phyloP scores from a whole-genome alignment of 305 asterid genomes.

The Fraxinus sp. region DNA sequence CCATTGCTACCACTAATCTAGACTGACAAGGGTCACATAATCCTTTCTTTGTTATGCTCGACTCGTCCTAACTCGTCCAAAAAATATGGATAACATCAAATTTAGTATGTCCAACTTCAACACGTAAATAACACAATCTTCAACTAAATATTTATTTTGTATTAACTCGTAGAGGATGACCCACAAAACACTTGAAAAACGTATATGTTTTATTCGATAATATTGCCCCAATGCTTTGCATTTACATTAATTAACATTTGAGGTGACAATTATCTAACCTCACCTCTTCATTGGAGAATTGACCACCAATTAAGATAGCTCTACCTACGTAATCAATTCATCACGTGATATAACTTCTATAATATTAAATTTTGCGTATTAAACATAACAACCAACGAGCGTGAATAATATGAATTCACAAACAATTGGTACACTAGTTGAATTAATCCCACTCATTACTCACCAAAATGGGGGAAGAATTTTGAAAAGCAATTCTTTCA shows the following conservation, averaged over 20 bases:
- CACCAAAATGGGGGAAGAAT: too few species aligned
- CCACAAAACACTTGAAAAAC: background rate
- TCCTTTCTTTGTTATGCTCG: background rate
- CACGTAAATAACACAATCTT: background rate
- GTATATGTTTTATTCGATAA: too few species aligned
- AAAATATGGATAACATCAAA: background rate
- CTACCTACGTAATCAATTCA: background rate
- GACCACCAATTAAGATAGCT: background rate
- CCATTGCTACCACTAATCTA: background rate
- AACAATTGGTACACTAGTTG: too few species aligned
- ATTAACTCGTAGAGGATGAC: too few species aligned
- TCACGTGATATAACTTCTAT: background rate
- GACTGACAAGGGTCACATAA: background rate
- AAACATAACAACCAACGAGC: too few species aligned
- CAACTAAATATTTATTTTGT: too few species aligned
- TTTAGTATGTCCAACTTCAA: too few species aligned
- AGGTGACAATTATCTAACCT: background rate
- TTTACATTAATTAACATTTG: background rate
- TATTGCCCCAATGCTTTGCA: background rate
- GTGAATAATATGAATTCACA: too few species aligned
- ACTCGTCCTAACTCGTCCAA: background rate
- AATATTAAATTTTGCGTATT: too few species aligned
- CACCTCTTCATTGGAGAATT: background rate
- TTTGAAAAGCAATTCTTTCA: too few species aligned
- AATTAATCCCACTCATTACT: too few species aligned